Base-by-base conservation (phyloP, 148 eudicot genomes). In the Hydrangea macrophylla region DNA sequence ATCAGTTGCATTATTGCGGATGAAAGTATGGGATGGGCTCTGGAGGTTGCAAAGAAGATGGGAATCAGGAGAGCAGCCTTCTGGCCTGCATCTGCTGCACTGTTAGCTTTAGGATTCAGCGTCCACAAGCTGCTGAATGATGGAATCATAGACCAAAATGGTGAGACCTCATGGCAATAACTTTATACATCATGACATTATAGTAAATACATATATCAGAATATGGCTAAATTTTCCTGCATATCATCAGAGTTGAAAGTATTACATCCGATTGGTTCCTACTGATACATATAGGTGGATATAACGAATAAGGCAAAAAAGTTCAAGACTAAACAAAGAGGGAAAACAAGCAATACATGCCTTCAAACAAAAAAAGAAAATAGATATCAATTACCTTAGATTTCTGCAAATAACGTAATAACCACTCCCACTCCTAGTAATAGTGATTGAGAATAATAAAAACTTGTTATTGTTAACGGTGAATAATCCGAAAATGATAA, bases 1-100 rank as follows among this genome's bases (percentile, higher is more conserved):
- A 59, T 62, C 60, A 51, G 53, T 2, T 70, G 74, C 18, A 3
- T 70, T 48, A 33, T 70, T 51, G 67, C 67, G 17, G 67, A 70
- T 53, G 37, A 2, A 13, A 17, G 44, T 31, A 27, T 62, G 22
- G 67, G 67, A 53, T 70, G 67, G 67, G 74, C 67, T 9, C 18
- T 70, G 18, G 26, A 62, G 26, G 33, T 70, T 33, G 74, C 74
- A 17, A 36, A 48, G 15, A 70, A 70, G 53, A 32, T 61, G 60
- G 44, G 31, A 35, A 60, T 60, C 64, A 60, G 27, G 30, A 17
- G 64, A 48, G 64, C 64, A 17, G 64, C 45, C 48, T 60, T 60
- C 40, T 60, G 64, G 28, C 53, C 67, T 13, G 74, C 74, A 37
- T 48, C 67, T 9, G 67, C 67, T 18, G 27, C 67, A 24, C 3